phyloP scores from a whole-genome alignment of 1,284 basidiomycete species.

The Hymenochaete sp. region DNA sequence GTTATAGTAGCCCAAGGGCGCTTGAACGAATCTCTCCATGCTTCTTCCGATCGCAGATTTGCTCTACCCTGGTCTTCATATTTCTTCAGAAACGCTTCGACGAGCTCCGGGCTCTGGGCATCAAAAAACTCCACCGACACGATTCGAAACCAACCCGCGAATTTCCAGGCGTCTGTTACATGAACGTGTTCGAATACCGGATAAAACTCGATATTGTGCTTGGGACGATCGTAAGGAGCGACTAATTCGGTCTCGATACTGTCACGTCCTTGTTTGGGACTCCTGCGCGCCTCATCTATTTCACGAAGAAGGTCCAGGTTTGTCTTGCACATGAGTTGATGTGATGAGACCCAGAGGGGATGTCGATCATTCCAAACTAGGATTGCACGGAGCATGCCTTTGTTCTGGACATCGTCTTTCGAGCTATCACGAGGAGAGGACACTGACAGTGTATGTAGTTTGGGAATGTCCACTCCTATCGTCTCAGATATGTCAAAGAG shows the following conservation, averaged over 20 bases:
- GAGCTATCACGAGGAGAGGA: too few relatives aligned
- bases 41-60: conserved; percentile 4
- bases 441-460: background rate
- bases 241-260: too few relatives aligned
- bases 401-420: background rate
- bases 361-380: conserved; percentile 10
- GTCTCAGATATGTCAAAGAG: background rate
- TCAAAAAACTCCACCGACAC: conserved; percentile 2
- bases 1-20: conserved; percentile 11
- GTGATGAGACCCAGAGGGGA: conserved; percentile 8
- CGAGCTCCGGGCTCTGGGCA: conserved; percentile 7
- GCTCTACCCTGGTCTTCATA: background rate
- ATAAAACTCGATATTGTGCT: too few relatives aligned
- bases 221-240: too few relatives aligned
- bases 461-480: background rate
- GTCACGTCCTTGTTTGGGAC: too few relatives aligned
- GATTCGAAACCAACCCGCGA: conserved; percentile 12
- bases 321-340: conserved; percentile 14
- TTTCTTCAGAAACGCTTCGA: conserved; percentile 10
- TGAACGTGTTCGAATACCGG: background rate
- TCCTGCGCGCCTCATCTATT: too few relatives aligned
- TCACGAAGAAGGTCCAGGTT: conserved; percentile 10
- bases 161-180: background rate
- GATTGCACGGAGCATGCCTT: conserved; percentile 5
- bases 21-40: conserved; percentile 6